Evolutionary conservation across 495 filamentous ascomycete genomes (phyloP).

Genomic region (Podospora pseudopauciseta): DNA sequence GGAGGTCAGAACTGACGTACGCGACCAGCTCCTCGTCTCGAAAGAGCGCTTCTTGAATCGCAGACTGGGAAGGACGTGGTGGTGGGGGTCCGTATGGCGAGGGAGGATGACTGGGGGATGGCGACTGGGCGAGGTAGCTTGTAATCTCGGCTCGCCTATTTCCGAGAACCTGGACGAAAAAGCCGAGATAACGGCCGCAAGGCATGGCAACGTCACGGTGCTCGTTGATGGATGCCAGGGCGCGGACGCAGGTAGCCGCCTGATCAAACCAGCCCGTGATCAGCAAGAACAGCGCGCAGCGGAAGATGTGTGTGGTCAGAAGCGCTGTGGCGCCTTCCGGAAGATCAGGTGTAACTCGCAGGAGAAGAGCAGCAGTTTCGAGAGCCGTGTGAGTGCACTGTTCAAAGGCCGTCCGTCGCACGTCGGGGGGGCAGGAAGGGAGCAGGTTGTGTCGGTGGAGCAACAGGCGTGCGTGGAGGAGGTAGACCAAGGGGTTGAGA

Average conservation of each 20-base stretch:
- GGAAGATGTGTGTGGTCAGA: slow-evolving; percentile 84
- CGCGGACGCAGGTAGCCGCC: slow-evolving; percentile 69
- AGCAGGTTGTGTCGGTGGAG: slow-evolving; percentile 91
- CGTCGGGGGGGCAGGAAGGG: slow-evolving; percentile 60
- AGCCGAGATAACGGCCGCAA: slow-evolving; percentile 79
- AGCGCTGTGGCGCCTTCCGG: slow-evolving; percentile 44
- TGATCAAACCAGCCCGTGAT: slow-evolving; percentile 67
- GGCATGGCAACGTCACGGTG: slow-evolving; percentile 68
- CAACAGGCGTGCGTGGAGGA: slow-evolving; percentile 78
- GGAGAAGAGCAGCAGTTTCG: slow-evolving; percentile 73
- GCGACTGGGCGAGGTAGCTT: slow-evolving; percentile 30
- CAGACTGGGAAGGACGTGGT: slow-evolving; percentile 20
- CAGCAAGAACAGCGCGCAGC: slow-evolving; percentile 76
- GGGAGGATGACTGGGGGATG: slow-evolving; percentile 10
- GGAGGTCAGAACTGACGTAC: slow-evolving; percentile 86
- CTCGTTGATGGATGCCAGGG: slow-evolving; percentile 63
- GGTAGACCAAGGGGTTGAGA: slow-evolving; percentile 67
- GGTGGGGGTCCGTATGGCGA: slow-evolving; percentile 21
- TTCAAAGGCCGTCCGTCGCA: slow-evolving; percentile 66
- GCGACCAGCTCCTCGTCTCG: slow-evolving; percentile 87
- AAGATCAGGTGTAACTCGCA: slow-evolving; percentile 52
- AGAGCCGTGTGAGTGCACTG: slow-evolving; percentile 69
- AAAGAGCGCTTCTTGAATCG: slow-evolving; percentile 51
- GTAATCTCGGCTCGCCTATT: slow-evolving; percentile 53
- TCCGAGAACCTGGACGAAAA: slow-evolving; percentile 67